phyloP scores from a whole-genome alignment of 2,329 filamentous ascomycete genomes.

The Colletotrichum orbiculare region DNA sequence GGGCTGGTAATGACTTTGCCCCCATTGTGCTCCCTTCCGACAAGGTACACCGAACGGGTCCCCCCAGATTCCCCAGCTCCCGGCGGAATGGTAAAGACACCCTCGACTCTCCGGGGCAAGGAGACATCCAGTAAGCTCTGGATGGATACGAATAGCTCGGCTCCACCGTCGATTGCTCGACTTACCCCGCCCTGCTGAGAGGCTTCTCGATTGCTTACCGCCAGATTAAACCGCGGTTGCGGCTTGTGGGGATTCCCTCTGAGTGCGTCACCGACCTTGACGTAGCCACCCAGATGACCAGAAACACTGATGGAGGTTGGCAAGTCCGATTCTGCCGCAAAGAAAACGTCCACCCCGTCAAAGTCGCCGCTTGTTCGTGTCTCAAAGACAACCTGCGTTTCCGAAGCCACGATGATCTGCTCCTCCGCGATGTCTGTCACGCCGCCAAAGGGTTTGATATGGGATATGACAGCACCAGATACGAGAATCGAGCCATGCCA shows the following conservation, averaged over 20 bases:
- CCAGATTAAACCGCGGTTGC: conserved; percentile 40
- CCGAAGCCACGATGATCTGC: conserved; percentile 25
- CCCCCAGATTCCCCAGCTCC: background rate
- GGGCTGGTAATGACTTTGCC: conserved; percentile 32
- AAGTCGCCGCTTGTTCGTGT: conserved; percentile 46
- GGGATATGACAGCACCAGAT: conserved; percentile 34
- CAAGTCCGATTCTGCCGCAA: conserved; percentile 11
- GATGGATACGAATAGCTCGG: conserved; percentile 41
- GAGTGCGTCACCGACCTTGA: conserved; percentile 44
- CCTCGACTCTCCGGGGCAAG: conserved; percentile 40
- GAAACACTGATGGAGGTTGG: conserved; percentile 38
- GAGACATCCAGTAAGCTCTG: conserved; percentile 38
- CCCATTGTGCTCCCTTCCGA: conserved; percentile 20
- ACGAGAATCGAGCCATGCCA: conserved; percentile 45
- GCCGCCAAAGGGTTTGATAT: conserved; percentile 42
- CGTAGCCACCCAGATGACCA: conserved; percentile 43
- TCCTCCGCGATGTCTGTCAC: conserved; percentile 41
- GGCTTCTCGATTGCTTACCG: conserved; percentile 33
- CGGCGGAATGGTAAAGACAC: conserved; percentile 28
- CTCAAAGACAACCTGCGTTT: conserved; percentile 39
- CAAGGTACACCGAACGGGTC: conserved; percentile 21
- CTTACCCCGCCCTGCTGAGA: conserved; percentile 34
- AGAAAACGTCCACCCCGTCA: conserved; percentile 43
- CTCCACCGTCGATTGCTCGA: conserved; percentile 40
- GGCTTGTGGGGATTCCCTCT: conserved; percentile 43